Base-by-base conservation (phyloP, 1,139 yeast species). In the Nakaseomyces kungkrabaensis region DNA sequence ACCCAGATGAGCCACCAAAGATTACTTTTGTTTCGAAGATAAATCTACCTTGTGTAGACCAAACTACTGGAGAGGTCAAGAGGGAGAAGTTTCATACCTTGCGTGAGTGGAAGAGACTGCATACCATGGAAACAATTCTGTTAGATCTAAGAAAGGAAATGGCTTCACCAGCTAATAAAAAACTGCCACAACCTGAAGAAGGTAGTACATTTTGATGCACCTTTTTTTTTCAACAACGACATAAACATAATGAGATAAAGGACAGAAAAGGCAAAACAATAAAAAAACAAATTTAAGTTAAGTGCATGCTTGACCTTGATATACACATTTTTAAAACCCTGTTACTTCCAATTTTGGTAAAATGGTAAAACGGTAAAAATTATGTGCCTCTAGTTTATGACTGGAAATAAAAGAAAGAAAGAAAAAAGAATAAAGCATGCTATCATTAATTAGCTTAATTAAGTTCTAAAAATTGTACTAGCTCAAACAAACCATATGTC, bases 111-210 rank as follows among this genome's bases (percentile, higher is more conserved):
- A 88, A 85, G 67, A 77, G 96, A 62, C 74, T 81, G 13, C 87
- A 84, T 66, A 86, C 94, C 38, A 87, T 94, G 89, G 98, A 94
- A 68, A 87, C 92, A 22, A 77, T 92, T 13, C 75, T 94, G 57
- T 77, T 90, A 57, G 97, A 90, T 62, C 72, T 94, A 59, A 78
- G 98, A 70, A 85, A 78, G 61, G 85, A 81, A 56, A 90, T 92
- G 97, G 96, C 96, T 0, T 71, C 79, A 25, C 77, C 94, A 6
- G 71, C 81, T 17, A 90, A 92, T 68, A 83, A 89, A 73, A 88
- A 87, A 70, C 74, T 92, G 57, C 75, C 83, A 7, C 99, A 92
- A 70, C 98, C 98, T 17, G 72, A 84, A 9, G 99, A 92, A 71
- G 97, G 97, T 13, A 69, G 83, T 37, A 79, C 81, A 26, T 88